phyloP scores from a whole-genome alignment of 2,329 filamentous ascomycete species.

The Talaromyces marneffei region DNA sequence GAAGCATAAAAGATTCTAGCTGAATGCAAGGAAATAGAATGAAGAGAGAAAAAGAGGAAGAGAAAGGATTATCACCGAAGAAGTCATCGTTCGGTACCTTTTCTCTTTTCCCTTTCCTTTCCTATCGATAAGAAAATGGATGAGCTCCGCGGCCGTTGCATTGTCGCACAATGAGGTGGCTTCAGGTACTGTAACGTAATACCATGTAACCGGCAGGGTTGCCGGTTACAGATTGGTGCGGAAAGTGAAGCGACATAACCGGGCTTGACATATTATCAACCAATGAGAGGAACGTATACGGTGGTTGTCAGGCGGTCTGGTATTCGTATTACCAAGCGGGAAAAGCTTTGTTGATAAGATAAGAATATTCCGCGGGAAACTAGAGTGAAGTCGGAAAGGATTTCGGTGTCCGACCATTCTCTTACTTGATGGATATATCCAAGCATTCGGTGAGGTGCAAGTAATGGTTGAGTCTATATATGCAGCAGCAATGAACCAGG shows the following conservation, averaged over 20 bases:
- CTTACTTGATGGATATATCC: background rate
- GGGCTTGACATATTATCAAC: background rate
- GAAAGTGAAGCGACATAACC: background rate
- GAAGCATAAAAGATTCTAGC: background rate
- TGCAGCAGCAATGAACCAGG: too few relatives aligned
- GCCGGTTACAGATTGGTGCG: background rate
- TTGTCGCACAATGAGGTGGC: background rate
- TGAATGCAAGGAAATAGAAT: background rate
- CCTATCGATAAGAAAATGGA: constrained; percentile 8
- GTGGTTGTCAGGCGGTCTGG: background rate
- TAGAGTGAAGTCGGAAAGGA: constrained; percentile 1
- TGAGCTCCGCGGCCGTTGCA: constrained; percentile 4
- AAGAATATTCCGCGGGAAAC: constrained; percentile 10
- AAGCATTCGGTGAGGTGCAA: background rate
- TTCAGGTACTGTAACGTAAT: constrained; percentile 8
- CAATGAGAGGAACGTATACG: background rate
- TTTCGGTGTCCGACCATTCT: constrained; percentile 4
- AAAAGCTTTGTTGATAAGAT: constrained; percentile 9
- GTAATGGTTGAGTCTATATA: background rate
- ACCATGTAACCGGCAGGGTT: background rate
- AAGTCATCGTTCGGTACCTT: background rate
- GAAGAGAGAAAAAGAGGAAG: background rate
- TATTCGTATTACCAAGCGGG: constrained; percentile 8
- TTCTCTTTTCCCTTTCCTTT: background rate
- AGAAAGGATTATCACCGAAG: background rate